phyloP scores from a whole-genome alignment of 805 yeast genomes.

The Metschnikowia noctiluminum region DNA sequence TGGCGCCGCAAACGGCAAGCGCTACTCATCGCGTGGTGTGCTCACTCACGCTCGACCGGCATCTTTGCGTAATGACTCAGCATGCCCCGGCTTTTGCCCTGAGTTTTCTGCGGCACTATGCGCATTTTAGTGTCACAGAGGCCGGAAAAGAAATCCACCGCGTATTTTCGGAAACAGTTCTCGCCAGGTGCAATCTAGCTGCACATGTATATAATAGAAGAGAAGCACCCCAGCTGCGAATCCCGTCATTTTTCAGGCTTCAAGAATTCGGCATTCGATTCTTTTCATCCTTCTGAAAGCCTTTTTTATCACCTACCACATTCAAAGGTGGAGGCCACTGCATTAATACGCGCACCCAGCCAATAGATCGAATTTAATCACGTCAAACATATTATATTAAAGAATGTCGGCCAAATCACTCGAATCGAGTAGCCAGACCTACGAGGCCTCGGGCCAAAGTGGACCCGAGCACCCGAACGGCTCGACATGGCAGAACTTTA shows the following conservation, averaged over 20 bases:
- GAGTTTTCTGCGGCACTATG: constrained; percentile 4
- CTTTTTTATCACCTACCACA: neutral
- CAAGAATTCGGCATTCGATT: neutral
- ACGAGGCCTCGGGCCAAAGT: constrained; percentile 5
- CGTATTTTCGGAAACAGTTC: constrained; percentile 1
- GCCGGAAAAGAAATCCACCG: constrained; percentile 4
- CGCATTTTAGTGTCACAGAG: constrained; percentile 1
- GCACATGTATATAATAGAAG: neutral
- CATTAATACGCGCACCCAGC: too few relatives aligned
- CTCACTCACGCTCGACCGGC: constrained; percentile 2
- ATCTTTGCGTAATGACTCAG: constrained; percentile 6
- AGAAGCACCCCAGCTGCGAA: neutral
- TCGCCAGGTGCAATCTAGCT: constrained; percentile 1
- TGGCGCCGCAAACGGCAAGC: neutral
- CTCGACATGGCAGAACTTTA: constrained; percentile 20
- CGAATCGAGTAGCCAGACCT: constrained; percentile 5
- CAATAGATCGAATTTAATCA: neutral
- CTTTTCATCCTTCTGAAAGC: neutral
- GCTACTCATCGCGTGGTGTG: neutral
- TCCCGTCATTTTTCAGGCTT: neutral
- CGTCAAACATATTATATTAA: neutral
- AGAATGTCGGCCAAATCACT: constrained; percentile 5
- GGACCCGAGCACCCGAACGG: constrained; percentile 2
- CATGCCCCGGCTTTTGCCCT: constrained; percentile 7
- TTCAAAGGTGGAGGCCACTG: too few relatives aligned